Evolutionary conservation across 208 protist genomes (phyloP), one percentile per base, ranked within the genome.

Genomic region (Leishmania martiniquensis): DNA sequence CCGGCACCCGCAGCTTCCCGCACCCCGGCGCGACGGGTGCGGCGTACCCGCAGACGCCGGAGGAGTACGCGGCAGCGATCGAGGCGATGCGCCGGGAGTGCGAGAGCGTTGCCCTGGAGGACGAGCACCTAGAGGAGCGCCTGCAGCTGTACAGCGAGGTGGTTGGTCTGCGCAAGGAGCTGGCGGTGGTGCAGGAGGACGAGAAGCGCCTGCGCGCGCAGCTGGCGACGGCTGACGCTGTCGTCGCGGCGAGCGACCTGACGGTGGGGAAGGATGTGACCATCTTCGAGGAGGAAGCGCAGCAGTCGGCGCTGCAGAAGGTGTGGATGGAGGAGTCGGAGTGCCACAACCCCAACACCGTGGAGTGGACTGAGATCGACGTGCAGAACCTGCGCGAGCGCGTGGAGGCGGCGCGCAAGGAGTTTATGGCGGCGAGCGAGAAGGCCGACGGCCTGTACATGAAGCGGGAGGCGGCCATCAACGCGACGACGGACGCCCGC

Each of bases 141-240:
- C 87, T 91, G 81, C 88, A 93, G 85, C 72, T 92, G 65, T 90
- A 92, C 82, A 90, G 85, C 75, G 90, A 96, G 80, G 85, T 93
- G 47, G 68, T 91, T 17, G 84, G 75, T 0, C 81, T 94, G 67
- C 87, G 89, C 54, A 93, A 91, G 85, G 90, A 94, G 81, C 87
- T 91, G 32, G 75, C 44, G 39, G 76, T 93, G 32, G 87, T 94
- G 74, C 73, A 91, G 83, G 81, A 87, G 47, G 92, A 94, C 72
- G 87, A 92, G 77, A 74, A 69, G 72, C 77, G 83, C 22, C 80
- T 92, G 29, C 82, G 86, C 67, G 49, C 85, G 71, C 89, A 93
- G 81, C 87, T 91, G 22, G 82, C 42, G 17, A 60, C 75, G 44
- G 75, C 67, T 15, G 68, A 85, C 63, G 79, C 71, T 3, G 75